A percentile compares a stretch with the other conserved stretches of the same genome.
phyloP scores from a whole-genome alignment of 176 grass and related monocot genomes.

The barley (Hordeum vulgare) region DNA sequence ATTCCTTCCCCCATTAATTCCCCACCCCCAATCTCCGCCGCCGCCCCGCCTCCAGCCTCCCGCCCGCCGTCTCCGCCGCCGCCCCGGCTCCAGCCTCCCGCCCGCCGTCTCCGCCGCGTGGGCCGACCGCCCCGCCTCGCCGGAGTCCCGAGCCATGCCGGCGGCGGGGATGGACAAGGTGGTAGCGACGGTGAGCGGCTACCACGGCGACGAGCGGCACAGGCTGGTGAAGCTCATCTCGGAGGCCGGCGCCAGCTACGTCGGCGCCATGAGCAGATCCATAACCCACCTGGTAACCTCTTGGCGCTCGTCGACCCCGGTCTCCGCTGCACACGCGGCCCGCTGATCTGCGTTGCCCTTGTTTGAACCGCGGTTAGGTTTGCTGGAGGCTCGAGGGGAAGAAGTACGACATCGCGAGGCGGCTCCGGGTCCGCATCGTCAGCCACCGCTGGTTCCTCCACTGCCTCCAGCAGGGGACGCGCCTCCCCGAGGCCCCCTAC shows the following conservation, averaged over 20 bases:
- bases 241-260: slow-evolving; percentile 69
- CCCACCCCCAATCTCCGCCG: too few relatives aligned
- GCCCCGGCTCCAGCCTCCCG: too few relatives aligned
- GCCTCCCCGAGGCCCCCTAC: slow-evolving; percentile 68
- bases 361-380: slow-evolving; percentile 34
- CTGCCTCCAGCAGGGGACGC: slow-evolving; percentile 61
- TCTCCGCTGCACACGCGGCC: background rate
- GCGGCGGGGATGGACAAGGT: slow-evolving; percentile 62
- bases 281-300: slow-evolving; percentile 73
- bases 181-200: slow-evolving; percentile 85
- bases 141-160: background rate
- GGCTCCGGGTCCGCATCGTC: slow-evolving; percentile 35
- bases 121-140: too few relatives aligned
- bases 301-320: background rate
- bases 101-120: too few relatives aligned
- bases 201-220: slow-evolving; percentile 71
- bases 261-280: slow-evolving; percentile 67
- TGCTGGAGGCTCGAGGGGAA: slow-evolving; percentile 87
- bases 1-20: too few relatives aligned
- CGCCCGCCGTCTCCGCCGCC: too few relatives aligned
- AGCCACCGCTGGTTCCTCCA: slow-evolving; percentile 80
- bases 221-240: slow-evolving; percentile 90
- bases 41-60: too few relatives aligned
- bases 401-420: slow-evolving; percentile 70
- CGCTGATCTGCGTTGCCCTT: background rate